phyloP scores from a whole-genome alignment of 306 rosid genomes.

The Gillenia trifoliata region DNA sequence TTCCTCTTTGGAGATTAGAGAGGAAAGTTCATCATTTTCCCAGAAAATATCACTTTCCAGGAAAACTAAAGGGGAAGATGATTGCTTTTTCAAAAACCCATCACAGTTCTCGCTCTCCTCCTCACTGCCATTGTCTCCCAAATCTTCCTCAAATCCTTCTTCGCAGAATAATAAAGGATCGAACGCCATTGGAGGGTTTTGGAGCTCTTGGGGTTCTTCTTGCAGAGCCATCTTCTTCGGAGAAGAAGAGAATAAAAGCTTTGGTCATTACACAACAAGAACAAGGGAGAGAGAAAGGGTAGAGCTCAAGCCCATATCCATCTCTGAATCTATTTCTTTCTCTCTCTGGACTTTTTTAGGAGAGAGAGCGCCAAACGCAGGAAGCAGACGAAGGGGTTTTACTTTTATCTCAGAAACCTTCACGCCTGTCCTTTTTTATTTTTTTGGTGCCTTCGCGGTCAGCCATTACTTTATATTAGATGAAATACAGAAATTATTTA shows the following conservation, averaged over 20 bases:
- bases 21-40: conserved; percentile 59
- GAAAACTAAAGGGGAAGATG: conserved; percentile 40
- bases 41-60: conserved; percentile 47
- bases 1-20: conserved; percentile 64
- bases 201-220: conserved; percentile 30
- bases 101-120: conserved; percentile 25
- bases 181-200: conserved; percentile 38
- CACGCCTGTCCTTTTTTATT: conserved; percentile 48
- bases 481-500: background rate
- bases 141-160: conserved; percentile 44
- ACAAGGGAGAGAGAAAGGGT: conserved; percentile 10
- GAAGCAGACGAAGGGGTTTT: conserved; percentile 41
- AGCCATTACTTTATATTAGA: background rate
- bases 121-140: conserved; percentile 21
- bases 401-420: conserved; percentile 47
- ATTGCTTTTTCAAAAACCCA: conserved; percentile 23
- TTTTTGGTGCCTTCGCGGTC: background rate
- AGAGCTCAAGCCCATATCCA: conserved; percentile 39
- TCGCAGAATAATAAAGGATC: conserved; percentile 71
- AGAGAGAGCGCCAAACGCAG: conserved; percentile 27
- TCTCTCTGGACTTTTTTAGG: conserved; percentile 23
- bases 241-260: conserved; percentile 39
- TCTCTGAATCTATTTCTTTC: conserved; percentile 23
- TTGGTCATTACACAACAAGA: conserved; percentile 27
- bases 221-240: conserved; percentile 52